Evolutionary conservation across 768 basidiomycete species (phyloP).

Genomic region (Amanita polypyramis): DNA sequence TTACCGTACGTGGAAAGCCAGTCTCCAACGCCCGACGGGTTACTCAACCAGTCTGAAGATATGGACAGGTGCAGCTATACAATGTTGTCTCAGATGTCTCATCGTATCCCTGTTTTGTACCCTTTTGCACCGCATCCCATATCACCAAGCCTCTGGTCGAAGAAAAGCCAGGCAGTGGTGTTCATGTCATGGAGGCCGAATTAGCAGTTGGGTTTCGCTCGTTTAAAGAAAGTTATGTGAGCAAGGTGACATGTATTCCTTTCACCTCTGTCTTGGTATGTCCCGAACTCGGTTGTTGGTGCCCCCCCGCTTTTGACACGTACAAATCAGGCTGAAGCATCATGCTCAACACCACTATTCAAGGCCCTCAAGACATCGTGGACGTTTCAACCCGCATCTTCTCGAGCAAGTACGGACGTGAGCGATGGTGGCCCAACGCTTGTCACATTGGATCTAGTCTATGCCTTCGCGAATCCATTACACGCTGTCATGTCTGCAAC

Average conservation of each 20-base stretch:
- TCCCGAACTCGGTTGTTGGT: not conserved
- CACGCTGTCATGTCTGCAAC: slow-evolving; percentile 74
- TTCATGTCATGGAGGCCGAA: slow-evolving; percentile 65
- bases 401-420: slow-evolving; percentile 26
- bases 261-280: slow-evolving; percentile 71
- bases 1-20: slow-evolving; percentile 60
- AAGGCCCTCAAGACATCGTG: slow-evolving; percentile 61
- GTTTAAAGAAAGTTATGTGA: slow-evolving; percentile 82
- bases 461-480: slow-evolving; percentile 79
- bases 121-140: slow-evolving; percentile 73
- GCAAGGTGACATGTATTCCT: slow-evolving; percentile 73
- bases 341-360: slow-evolving; percentile 65
- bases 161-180: slow-evolving; percentile 17
- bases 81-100: slow-evolving; percentile 78
- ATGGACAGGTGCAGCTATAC: slow-evolving; percentile 71
- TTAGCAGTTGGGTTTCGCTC: slow-evolving; percentile 82
- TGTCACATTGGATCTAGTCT: slow-evolving; percentile 77
- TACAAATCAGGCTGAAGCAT: slow-evolving; percentile 49
- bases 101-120: slow-evolving; percentile 80
- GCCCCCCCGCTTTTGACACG: not conserved
- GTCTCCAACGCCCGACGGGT: slow-evolving; percentile 4
- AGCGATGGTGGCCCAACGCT: slow-evolving; percentile 44
- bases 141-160: slow-evolving; percentile 34
- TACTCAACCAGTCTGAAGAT: slow-evolving; percentile 35
- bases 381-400: slow-evolving; percentile 52